Base-by-base conservation (phyloP, 208 protist species). In the Leishmania amazonensis region DNA sequence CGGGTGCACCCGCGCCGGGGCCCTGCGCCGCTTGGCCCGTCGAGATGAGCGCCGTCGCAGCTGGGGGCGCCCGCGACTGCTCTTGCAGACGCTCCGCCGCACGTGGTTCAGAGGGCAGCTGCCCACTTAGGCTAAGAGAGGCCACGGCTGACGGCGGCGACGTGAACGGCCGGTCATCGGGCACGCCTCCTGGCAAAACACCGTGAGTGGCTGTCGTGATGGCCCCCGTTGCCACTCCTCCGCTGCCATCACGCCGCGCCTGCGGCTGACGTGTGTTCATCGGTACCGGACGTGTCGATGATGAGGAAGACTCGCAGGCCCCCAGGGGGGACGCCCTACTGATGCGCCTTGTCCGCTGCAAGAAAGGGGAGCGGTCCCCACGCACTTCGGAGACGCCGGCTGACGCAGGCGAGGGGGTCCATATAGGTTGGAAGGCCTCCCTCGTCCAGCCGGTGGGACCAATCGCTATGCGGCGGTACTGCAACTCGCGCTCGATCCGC, bases 401-500 rank as follows among this genome's bases (percentile, higher is more conserved):
- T 7, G n/a, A 35, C 6, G 31, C 60, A 4, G 60, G 31, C 60
- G 31, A 67, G 47, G 42, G n/a, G 6, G 28, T 31, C 8, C n/a
- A 9, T 9, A 31, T 24, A 28, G 24, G 11, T 21, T 45, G 17
- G 71, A 54, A 75, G 7, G 2, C 42, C 42, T 38, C n/a, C 8
- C 24, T 57, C 2, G 71, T 8, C 71, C 47, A 58, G 42, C 47
- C 71, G 42, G 11, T 54, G 42, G 71, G 71, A 5, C 71, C 71
- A 7, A 75, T 54, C 42, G 53, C 42, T 35, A 75, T 75, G 47
- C 71, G 42, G 71, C 71, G 71, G 47, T 75, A 53, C 47, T 75
- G 71, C 71, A 75, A 47, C 71, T 75, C 71, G 7, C 28, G n/a
- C 42, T 54, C 31, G 13, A 17, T 8, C 6, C 28, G 71, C 71